Evolutionary conservation across 257 asterid genomes (phyloP).

Genomic region (Haberlea rhodopensis): DNA sequence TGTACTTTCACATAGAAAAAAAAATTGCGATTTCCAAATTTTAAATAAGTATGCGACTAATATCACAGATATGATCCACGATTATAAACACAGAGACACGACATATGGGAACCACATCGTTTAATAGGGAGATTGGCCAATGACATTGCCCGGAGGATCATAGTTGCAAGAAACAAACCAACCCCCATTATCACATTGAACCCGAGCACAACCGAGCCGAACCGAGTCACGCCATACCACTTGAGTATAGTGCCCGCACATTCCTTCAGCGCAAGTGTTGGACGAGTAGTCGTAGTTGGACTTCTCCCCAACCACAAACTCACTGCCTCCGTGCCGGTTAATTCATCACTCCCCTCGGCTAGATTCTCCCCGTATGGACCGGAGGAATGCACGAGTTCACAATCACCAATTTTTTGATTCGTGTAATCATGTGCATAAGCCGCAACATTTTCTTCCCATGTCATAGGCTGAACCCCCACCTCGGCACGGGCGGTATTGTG

Average conservation of each 20-base stretch:
- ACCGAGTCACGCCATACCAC: conserved; percentile 40
- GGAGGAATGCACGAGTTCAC: conserved; percentile 41
- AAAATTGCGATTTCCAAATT: no score
- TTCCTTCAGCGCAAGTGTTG: no score
- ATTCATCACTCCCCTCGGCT: conserved; percentile 28
- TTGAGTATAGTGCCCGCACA: conserved; percentile 45
- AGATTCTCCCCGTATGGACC: conserved; percentile 46
- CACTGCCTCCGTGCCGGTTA: no score
- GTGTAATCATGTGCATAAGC: conserved; percentile 43
- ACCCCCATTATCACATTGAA: conserved; percentile 31
- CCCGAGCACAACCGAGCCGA: conserved; percentile 38
- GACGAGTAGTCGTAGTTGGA: no score
- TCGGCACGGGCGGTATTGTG: conserved; percentile 45
- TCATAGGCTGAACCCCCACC: conserved; percentile 41
- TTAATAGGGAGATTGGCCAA: conserved; percentile 41
- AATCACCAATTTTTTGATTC: conserved; percentile 30
- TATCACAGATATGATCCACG: no score
- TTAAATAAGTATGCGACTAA: no score
- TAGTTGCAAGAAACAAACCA: conserved; percentile 47
- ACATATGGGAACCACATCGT: background rate
- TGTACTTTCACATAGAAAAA: no score
- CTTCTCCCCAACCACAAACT: no score
- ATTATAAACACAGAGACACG: no score
- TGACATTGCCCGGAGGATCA: conserved; percentile 38
- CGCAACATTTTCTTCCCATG: conserved; percentile 46